Evolutionary conservation across 352 stramenopile species (phyloP).

Genomic region (Pythium rhizo-oryzae): DNA sequence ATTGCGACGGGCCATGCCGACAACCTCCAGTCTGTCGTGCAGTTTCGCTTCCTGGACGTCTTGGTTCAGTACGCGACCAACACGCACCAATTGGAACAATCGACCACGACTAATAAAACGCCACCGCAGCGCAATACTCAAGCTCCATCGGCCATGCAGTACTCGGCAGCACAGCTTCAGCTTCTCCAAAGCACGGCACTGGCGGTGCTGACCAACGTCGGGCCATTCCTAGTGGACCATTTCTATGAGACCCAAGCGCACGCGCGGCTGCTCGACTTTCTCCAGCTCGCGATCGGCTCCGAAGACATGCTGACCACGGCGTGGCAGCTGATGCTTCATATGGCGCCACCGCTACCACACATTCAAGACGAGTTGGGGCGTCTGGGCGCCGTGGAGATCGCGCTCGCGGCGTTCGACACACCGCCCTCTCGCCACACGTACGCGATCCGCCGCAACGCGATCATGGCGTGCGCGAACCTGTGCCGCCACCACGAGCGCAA

Average conservation of each 20-base stretch:
- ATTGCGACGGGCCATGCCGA: slow-evolving; percentile 50
- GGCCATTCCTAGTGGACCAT: slow-evolving; percentile 54
- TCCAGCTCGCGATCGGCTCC: slow-evolving; percentile 38
- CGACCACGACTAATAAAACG: not conserved
- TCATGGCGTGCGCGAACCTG: slow-evolving; percentile 57
- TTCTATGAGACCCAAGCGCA: slow-evolving; percentile 64
- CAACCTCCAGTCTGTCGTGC: slow-evolving; percentile 57
- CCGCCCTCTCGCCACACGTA: slow-evolving; percentile 59
- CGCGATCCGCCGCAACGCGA: slow-evolving; percentile 62
- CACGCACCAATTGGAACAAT: not conserved
- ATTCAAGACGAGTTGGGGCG: slow-evolving; percentile 56
- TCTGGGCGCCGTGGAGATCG: slow-evolving; percentile 50
- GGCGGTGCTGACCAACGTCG: slow-evolving; percentile 57
- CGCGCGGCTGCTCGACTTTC: slow-evolving; percentile 46
- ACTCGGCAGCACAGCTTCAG: slow-evolving; percentile 51
- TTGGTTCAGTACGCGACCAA: slow-evolving; percentile 58
- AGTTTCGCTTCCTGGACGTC: slow-evolving; percentile 73
- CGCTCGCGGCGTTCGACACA: slow-evolving; percentile 50
- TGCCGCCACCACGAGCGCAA: slow-evolving; percentile 59
- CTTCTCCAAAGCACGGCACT: slow-evolving; percentile 61
- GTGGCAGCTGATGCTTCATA: slow-evolving; percentile 62
- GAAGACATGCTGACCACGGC: slow-evolving; percentile 45
- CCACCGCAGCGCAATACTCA: not conserved
- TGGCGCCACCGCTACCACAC: slow-evolving; percentile 32
- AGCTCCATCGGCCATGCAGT: slow-evolving; percentile 24